Evolutionary conservation across 2,329 filamentous ascomycete species (phyloP), one percentile per base, ranked within the genome.

Genomic region (Talaromyces pinophilus): DNA sequence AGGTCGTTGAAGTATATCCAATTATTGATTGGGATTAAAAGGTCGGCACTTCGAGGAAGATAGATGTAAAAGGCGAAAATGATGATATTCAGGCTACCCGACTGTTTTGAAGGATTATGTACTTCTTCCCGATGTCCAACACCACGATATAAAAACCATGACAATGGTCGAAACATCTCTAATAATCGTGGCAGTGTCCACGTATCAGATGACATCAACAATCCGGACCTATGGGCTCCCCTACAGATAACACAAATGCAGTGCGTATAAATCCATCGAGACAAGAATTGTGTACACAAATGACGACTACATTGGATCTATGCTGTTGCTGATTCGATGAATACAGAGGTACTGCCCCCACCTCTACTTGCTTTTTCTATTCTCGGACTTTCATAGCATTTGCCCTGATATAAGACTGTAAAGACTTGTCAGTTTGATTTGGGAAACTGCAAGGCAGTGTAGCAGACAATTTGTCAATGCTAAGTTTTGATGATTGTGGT

Each of bases 151-250:
- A 38, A 19, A 42, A 52, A n/a, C 28, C 25, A 52, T 52, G 7
- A 15, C 13, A 25, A 13, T 10, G 17, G 8, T 33, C 28, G 15
- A 52, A 30, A 52, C 50, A 54, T 54, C 52, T 19, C n/a, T 13
- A 33, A n/a, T n/a, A 55, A 57, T 40, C 33, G 54, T 57, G 54
- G 54, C 54, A 57, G 54, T 57, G 54, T 57, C 48, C 22, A 8
- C 22, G 25, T 7, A 19, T 55, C 54, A 40, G 54, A 57, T 40
- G 33, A 57, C 33, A 38, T 38, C 54, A 38, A 35, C 30, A 55
- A 35, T 28, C n/a, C 17, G 6, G 17, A 54, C 50, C 54, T 25
- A 57, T 57, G 52, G n/a, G 52, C 22, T 8, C 1, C 17, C 17
- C 30, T 22, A 19, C 52, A 19, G n/a, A 19, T 35, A 54, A 11